A percentile compares a stretch with the other conserved stretches of the same genome.
phyloP scores from a whole-genome alignment of 306 rosid genomes.

The Prunus persica region Prunus_persica_NCBIv2 NC_034009.1:32172501-32173000 shows the following conservation, averaged over 20 bases:
- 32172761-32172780: not conserved
- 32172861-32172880: not conserved
- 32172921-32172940: not conserved
- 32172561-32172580: constrained; percentile 72
- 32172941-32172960: constrained; percentile 12
- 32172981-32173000: too few species aligned
- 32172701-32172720: constrained; percentile 20
- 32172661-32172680: constrained; percentile 88
- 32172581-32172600: constrained; percentile 62
- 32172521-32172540: not conserved
- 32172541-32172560: constrained; percentile 2
- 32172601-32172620: constrained; percentile 55
- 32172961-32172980: not conserved
- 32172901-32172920: constrained; percentile 1
- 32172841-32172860: not conserved
- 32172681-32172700: constrained; percentile 81
- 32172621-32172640: constrained; percentile 75
- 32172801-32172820: not conserved
- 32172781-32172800: not conserved
- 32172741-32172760: not conserved
- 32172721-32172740: not conserved
- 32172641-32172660: constrained; percentile 79
- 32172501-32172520: not conserved
- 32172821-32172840: constrained; percentile 31
- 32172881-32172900: not conserved